These are phyloP conservation scores for Chlorociboria aeruginascens DNA, from an alignment of 495 filamentous ascomycete genomes.

Conservation along the genomic window DNA sequence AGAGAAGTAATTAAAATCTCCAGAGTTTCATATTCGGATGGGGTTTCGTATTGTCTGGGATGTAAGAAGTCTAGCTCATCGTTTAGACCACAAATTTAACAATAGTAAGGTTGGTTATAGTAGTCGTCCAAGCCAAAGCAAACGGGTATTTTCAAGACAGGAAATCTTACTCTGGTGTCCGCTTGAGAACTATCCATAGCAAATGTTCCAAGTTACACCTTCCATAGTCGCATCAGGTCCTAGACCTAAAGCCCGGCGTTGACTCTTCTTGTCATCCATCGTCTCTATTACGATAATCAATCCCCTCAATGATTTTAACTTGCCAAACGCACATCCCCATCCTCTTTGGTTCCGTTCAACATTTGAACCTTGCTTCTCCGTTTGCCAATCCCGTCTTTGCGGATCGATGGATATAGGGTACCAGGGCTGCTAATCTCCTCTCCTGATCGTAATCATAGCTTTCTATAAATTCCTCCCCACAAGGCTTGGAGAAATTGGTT, in stretches of 20 bases:
- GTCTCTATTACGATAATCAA: slow-evolving; percentile 15
- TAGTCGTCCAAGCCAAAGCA: too few species aligned
- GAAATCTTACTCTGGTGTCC: too few species aligned
- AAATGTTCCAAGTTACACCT: slow-evolving; percentile 1
- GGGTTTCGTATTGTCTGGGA: too few species aligned
- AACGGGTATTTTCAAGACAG: too few species aligned
- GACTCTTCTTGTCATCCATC: slow-evolving; percentile 3
- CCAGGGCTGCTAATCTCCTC: slow-evolving; percentile 17
- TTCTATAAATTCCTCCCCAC: slow-evolving; percentile 7
- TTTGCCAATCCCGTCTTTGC: not conserved
- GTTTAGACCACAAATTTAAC: too few species aligned
- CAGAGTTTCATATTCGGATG: too few species aligned
- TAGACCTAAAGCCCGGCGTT: not conserved
- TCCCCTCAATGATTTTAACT: slow-evolving; percentile 3
- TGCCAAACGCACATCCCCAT: slow-evolving; percentile 9
- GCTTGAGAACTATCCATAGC: not conserved
- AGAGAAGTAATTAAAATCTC: too few species aligned
- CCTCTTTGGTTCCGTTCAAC: not conserved
- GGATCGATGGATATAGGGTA: slow-evolving; percentile 14
- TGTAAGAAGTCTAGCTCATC: too few species aligned
- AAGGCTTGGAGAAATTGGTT: slow-evolving; percentile 10
- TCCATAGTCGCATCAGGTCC: slow-evolving; percentile 6
- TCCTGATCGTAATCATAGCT: slow-evolving; percentile 18
- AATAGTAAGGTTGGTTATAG: too few species aligned
- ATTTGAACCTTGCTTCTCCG: not conserved